Conservation (phyloP, 2,329 filamentous ascomycete species). For the Neofusicoccum laricinum region DNA sequence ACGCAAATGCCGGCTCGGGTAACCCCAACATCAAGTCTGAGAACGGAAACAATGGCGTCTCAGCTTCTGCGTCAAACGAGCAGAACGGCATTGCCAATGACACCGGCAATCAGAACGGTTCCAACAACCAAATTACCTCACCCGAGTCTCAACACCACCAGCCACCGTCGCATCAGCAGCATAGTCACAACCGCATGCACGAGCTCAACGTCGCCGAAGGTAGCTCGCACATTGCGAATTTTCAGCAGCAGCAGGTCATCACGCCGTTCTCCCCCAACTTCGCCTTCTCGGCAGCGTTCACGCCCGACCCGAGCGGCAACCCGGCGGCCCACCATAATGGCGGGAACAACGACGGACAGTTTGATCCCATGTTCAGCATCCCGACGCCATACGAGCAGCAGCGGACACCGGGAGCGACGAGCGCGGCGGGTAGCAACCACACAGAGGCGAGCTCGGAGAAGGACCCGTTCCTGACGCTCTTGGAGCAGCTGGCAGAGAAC, state of each 20-base stretch:
- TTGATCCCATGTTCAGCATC: slow-evolving; percentile 43
- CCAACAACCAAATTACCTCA: slow-evolving; percentile 23
- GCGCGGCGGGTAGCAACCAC: slow-evolving; percentile 38
- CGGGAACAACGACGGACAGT: slow-evolving; percentile 16
- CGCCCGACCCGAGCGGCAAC: neutral
- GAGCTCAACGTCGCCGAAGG: slow-evolving; percentile 18
- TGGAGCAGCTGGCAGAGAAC: slow-evolving; percentile 81
- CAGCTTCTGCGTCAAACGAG: neutral
- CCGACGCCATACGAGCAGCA: slow-evolving; percentile 41
- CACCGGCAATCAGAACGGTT: slow-evolving; percentile 24
- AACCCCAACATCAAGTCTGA: slow-evolving; percentile 28
- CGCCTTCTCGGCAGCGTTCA: slow-evolving; percentile 14
- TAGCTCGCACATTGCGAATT: neutral
- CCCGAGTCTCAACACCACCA: slow-evolving; percentile 25
- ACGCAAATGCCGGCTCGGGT: slow-evolving; percentile 28
- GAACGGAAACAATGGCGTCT: neutral
- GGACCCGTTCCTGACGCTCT: slow-evolving; percentile 73
- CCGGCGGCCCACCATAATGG: slow-evolving; percentile 15
- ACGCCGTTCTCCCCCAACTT: slow-evolving; percentile 42
- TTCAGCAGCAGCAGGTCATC: slow-evolving; percentile 20
- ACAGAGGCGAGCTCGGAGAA: slow-evolving; percentile 23
- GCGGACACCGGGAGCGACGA: slow-evolving; percentile 44
- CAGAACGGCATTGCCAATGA: slow-evolving; percentile 18
- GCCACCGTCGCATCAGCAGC: slow-evolving; percentile 21
- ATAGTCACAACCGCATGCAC: neutral